Conservation (phyloP, 2,329 filamentous ascomycete species). For the Leptographium lundbergii region DNA sequence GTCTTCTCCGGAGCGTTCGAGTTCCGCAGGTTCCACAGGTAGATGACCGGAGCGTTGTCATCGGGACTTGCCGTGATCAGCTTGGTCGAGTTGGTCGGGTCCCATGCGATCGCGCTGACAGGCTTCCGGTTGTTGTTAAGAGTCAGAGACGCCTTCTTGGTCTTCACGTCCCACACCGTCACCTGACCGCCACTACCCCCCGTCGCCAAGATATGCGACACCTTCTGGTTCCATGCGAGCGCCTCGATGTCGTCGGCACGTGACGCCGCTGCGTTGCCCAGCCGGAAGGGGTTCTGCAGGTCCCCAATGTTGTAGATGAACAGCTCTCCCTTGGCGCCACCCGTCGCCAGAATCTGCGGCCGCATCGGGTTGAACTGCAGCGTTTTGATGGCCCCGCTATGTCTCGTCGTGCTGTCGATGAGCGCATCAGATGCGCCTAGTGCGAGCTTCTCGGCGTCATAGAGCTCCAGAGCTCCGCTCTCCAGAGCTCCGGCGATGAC, state of each 20-base stretch:
- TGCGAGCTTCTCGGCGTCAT: slow-evolving; percentile 67
- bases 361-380: slow-evolving; percentile 93
- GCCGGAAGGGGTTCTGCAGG: slow-evolving; percentile 70
- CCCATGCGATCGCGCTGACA: slow-evolving; percentile 93
- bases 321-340: slow-evolving; percentile 87
- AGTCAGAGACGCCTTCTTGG: slow-evolving; percentile 92
- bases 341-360: slow-evolving; percentile 82
- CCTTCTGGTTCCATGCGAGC: slow-evolving; percentile 96
- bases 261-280: slow-evolving; percentile 68
- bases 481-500: slow-evolving; percentile 93
- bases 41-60: slow-evolving; percentile 75
- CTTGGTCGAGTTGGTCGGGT: slow-evolving; percentile 89
- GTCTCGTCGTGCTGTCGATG: slow-evolving; percentile 77
- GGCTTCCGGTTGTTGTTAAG: slow-evolving; percentile 91
- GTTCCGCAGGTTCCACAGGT: slow-evolving; percentile 91
- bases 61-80: slow-evolving; percentile 85
- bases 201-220: slow-evolving; percentile 89
- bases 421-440: slow-evolving; percentile 54
- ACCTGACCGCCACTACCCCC: slow-evolving; percentile 90
- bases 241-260: slow-evolving; percentile 93
- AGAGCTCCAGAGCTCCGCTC: slow-evolving; percentile 84
- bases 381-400: slow-evolving; percentile 84
- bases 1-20: slow-evolving; percentile 87
- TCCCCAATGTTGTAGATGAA: slow-evolving; percentile 94
- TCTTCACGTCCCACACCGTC: slow-evolving; percentile 96